Percentiles rank a stretch among this genome's conserved stretches.
Conservation (phyloP, 2,329 filamentous ascomycete genomes). For the Penicillium sp. region DNA sequence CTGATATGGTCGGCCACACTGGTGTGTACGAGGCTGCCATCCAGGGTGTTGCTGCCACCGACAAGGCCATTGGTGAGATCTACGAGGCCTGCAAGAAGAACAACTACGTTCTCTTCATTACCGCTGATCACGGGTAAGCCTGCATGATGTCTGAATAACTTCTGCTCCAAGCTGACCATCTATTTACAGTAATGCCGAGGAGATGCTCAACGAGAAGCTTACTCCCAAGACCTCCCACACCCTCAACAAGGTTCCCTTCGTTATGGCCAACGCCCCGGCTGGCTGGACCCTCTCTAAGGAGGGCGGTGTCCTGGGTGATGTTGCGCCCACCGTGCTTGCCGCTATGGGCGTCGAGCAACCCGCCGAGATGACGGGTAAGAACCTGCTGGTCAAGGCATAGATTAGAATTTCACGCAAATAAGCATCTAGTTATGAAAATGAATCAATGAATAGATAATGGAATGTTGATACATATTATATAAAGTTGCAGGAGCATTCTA, state of each 20-base stretch:
- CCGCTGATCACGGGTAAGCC: constrained; percentile 81
- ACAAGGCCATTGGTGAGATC: constrained; percentile 90
- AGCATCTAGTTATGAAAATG: constrained; percentile 21
- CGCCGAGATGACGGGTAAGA: constrained; percentile 86
- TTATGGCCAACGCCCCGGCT: constrained; percentile 95
- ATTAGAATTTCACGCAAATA: constrained; percentile 20
- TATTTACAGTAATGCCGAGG: constrained; percentile 75
- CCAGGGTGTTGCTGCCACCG: constrained; percentile 78
- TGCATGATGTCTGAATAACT: background rate
- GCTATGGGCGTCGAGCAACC: constrained; percentile 90
- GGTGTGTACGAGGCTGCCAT: constrained; percentile 96
- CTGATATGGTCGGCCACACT: constrained; percentile 99
- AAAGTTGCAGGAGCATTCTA: background rate
- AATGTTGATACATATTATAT: constrained; percentile 21
- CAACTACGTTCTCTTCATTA: constrained; percentile 92
- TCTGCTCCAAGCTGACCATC: constrained; percentile 19
- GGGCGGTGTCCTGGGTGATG: constrained; percentile 90
- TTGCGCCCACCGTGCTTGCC: constrained; percentile 88
- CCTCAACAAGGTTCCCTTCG: constrained; percentile 94
- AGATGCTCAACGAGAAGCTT: constrained; percentile 96
- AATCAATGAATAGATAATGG: constrained; percentile 23
- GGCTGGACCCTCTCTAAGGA: constrained; percentile 83
- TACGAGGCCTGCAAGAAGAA: constrained; percentile 92
- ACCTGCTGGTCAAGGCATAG: constrained; percentile 71
- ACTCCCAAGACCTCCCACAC: constrained; percentile 98